Percentiles rank a stretch among this genome's conserved stretches.
phyloP scores from a whole-genome alignment of 2,329 filamentous ascomycete genomes.

The Zarea fungicola region DNA sequence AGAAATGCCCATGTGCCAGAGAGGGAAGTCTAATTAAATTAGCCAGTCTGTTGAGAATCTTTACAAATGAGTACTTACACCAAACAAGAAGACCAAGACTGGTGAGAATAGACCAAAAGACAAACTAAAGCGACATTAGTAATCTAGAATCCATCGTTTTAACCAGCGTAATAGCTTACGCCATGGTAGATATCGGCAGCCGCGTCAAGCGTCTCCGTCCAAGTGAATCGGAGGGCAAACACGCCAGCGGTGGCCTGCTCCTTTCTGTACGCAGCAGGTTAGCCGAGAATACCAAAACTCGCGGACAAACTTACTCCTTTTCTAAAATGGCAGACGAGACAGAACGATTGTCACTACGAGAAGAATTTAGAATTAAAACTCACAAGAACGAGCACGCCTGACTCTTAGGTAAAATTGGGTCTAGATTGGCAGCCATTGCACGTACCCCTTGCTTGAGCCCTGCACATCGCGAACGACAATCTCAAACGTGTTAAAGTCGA shows the following conservation, averaged over 20 bases:
- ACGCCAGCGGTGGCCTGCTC: conserved; percentile 66
- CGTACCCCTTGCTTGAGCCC: conserved; percentile 95
- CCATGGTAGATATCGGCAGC: conserved; percentile 88
- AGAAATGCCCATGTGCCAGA: conserved; percentile 99
- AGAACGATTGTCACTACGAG: conserved; percentile 42
- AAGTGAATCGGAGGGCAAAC: conserved; percentile 67
- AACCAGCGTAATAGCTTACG: conserved; percentile 43
- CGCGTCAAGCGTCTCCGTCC: conserved; percentile 70
- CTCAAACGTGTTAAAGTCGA: conserved; percentile 89
- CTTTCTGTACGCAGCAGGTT: conserved; percentile 51
- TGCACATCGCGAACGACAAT: conserved; percentile 83
- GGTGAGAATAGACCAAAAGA: conserved; percentile 94
- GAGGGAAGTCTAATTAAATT: conserved; percentile 66
- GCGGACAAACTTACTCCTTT: conserved; percentile 61
- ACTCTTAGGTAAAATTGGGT: conserved; percentile 28
- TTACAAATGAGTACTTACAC: conserved; percentile 59
- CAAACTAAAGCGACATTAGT: conserved; percentile 53
- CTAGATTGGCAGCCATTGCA: conserved; percentile 91
- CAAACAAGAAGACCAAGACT: conserved; percentile 84
- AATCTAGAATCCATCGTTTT: neutral
- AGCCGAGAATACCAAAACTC: conserved; percentile 14
- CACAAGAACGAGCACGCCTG: conserved; percentile 27
- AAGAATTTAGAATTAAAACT: conserved; percentile 34
- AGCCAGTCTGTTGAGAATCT: neutral
- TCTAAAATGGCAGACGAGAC: conserved; percentile 51